Evolutionary conservation across 768 basidiomycete genomes (phyloP), one percentile per base, ranked within the genome.

Genomic region (Fomitopsis serialis): DNA sequence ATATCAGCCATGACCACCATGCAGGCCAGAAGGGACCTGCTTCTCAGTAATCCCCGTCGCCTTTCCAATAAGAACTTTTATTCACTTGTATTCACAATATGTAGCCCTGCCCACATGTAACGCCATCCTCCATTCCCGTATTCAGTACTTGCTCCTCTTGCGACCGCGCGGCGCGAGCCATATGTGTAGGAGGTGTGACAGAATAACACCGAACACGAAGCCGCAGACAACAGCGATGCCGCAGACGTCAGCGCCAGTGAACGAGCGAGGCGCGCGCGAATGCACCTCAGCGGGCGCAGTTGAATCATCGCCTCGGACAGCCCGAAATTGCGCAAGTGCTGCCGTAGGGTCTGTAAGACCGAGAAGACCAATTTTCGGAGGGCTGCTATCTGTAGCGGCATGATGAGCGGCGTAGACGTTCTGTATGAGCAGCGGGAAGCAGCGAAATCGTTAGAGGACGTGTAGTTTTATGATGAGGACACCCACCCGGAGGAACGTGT

Each of bases 381-480:
- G 70, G 27, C 68, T 64, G 2, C 63, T 64, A 9, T 70, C 60
- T 25, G 72, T 78, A 40, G 65, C 64, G 27, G 66, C 72, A 46
- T 78, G 74, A 57, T 83, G 78, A 34, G 72, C 70, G 40, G 71
- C 74, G 51, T 83, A 82, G 24, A 78, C 76, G 60, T 82, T 84
- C 81, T 79, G 52, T 34, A 36, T 17, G 47, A 45, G 37, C 52
- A 47, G 40, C 45, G 3, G 25, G 29, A 32, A 11, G 6, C 29
- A n/a, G n/a, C n/a, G n/a, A n/a, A n/a, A n/a, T n/a, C 13, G 40
- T 65, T 57, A 57, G 24, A 21, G n/a, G 43, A 22, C 22, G 19
- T 46, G 48, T 48, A 53, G 25, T 43, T 27, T 47, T 35, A 50
- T 43, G 8, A 21, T 9, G 8, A 22, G 24, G 48, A 22, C 24